Percentiles rank a stretch among this genome's conserved stretches.
Evolutionary conservation across 2,329 filamentous ascomycete species (phyloP).

Genomic region (Fusarium sp.): DNA sequence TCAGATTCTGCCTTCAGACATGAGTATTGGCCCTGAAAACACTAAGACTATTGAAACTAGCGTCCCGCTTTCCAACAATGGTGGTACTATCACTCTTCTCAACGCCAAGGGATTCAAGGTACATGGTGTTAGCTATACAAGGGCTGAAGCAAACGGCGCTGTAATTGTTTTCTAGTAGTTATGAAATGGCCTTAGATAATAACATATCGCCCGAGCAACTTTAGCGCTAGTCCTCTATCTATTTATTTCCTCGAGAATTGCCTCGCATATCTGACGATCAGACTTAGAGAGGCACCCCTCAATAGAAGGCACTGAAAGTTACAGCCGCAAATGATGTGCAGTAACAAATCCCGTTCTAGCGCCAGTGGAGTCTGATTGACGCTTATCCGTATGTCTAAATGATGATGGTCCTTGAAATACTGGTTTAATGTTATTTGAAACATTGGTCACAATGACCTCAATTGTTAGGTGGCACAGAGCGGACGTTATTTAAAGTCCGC

Average conservation of each 20-base stretch:
- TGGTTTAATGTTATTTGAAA: fast-evolving
- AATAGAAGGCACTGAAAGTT: not conserved
- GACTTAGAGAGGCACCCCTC: not conserved
- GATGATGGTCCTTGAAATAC: fast-evolving
- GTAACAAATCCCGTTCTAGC: not conserved
- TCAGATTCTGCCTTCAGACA: not conserved
- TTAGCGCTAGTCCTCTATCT: no score
- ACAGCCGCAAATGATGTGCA: fast-evolving
- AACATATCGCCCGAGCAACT: fast-evolving
- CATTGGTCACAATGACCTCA: fast-evolving
- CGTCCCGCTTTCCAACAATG: not conserved
- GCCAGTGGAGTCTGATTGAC: not conserved
- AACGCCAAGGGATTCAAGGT: not conserved
- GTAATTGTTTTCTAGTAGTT: not conserved
- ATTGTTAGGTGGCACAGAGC: not conserved
- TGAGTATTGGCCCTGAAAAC: not conserved
- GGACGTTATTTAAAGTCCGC: not conserved
- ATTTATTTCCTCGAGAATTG: fast-evolving
- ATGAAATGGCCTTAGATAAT: fast-evolving
- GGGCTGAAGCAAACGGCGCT: not conserved
- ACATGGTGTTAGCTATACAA: not conserved
- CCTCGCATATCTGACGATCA: fast-evolving
- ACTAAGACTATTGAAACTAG: not conserved
- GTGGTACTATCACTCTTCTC: not conserved
- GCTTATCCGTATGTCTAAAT: fast-evolving